Percentiles rank a stretch among this genome's conserved stretches.
These are phyloP conservation scores for Casaregolazyma suthepensis DNA, from an alignment of 1,139 yeast genomes.

Conservation along the genomic window DNA sequence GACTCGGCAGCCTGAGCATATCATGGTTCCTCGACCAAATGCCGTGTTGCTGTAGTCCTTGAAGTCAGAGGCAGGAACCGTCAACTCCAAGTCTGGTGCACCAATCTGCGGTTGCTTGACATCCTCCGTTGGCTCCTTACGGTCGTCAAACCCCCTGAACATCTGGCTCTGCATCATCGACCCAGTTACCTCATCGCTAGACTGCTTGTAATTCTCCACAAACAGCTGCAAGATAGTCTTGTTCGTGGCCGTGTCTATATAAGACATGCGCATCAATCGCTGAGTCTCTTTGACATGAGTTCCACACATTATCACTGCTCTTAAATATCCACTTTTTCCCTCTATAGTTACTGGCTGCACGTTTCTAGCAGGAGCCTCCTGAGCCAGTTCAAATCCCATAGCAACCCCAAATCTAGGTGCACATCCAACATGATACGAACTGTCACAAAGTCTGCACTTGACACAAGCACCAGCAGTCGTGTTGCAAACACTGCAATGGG, in stretches of 20 bases:
- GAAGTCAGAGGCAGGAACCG: not conserved
- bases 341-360: slow-evolving; percentile 27
- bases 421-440: slow-evolving; percentile 57
- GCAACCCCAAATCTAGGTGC: slow-evolving; percentile 37
- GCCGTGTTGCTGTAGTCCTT: slow-evolving; percentile 2
- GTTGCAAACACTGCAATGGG: slow-evolving; percentile 39
- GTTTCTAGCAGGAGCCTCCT: not conserved
- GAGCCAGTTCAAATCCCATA: slow-evolving; percentile 28
- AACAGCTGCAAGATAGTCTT: slow-evolving; percentile 30
- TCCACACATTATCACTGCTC: slow-evolving; percentile 31
- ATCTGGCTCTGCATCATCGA: slow-evolving; percentile 20
- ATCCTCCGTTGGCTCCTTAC: not conserved
- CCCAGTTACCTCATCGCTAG: slow-evolving; percentile 21
- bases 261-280: slow-evolving; percentile 22
- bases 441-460: slow-evolving; percentile 40
- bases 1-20: slow-evolving; percentile 17
- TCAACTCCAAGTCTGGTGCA: slow-evolving; percentile 6
- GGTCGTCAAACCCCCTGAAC: slow-evolving; percentile 9
- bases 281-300: slow-evolving; percentile 19
- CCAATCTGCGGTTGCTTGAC: not conserved
- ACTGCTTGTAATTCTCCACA: slow-evolving; percentile 24
- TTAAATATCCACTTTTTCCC: slow-evolving; percentile 34
- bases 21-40: not conserved
- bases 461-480: slow-evolving; percentile 39
- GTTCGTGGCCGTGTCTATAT: slow-evolving; percentile 21